Base-by-base conservation (phyloP, 805 yeast species). In the Candida oleophila region DNA sequence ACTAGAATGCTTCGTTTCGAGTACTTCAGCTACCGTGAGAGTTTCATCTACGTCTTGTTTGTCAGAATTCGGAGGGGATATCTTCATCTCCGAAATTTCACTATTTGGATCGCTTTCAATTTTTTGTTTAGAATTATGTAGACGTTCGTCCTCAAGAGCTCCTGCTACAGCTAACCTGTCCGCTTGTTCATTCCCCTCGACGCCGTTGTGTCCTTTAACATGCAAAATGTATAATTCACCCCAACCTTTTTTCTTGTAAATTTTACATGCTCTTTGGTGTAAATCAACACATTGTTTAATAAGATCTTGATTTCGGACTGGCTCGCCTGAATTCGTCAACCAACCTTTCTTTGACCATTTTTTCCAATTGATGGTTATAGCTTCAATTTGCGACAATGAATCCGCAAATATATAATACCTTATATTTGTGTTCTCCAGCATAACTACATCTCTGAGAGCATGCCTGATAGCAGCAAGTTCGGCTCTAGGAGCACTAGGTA, bases 141-240 rank as follows among this genome's bases (percentile, higher is more conserved):
- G n/a, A n/a, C n/a, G n/a, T n/a, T n/a, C n/a, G n/a, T n/a, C n/a
- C n/a, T n/a, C n/a, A n/a, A n/a, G n/a, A n/a, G 83, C 84, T 8
- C 87, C 94, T n/a, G 53, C 44, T 46, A 76, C 83, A 2, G 97
- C 97, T 41, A 90, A 67, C 41, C 57, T 58, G 59, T 90, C 96
- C 0, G 96, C 97, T 57, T 60, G 70, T 49, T 82, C 89, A 57
- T 90, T 90, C 0, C 96, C 97, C 12, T 57, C 61, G 33, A 69
- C 65, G 0, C 88, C 91, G 15, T 72, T 62, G 61, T 91, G 97
- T 0, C 92, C 96, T 48, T 67, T 71, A 3, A 89, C 92, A 70
- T 92, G 82, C 3, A 59, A 62, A 22, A 89, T 59, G 3, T 65
- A 58, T 20, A 88, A 66, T 0, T 62, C 46, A 1, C 68, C 70